Percentiles rank a stretch among this genome's conserved stretches.
Conservation (phyloP, 2,329 filamentous ascomycete genomes). For the Teratosphaeria zuluensis region DNA sequence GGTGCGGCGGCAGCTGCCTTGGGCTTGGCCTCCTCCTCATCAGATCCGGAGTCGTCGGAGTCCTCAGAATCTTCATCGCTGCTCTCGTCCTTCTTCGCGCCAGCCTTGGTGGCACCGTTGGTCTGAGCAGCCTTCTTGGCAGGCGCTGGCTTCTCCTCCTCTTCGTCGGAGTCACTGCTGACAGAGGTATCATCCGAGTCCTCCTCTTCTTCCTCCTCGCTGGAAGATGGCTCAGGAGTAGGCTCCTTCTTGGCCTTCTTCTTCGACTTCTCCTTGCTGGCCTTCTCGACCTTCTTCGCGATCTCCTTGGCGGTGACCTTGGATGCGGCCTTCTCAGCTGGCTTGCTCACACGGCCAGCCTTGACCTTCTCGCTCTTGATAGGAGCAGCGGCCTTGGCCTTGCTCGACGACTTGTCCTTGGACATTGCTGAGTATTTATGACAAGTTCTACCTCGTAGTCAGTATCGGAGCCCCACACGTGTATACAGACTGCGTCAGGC, state of each 20-base stretch:
- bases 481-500: conserved; percentile 4
- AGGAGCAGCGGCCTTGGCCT: conserved; percentile 28
- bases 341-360: conserved; percentile 58
- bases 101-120: conserved; percentile 18
- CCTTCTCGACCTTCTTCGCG: conserved; percentile 32
- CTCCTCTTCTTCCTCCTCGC: conserved; percentile 22
- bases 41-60: conserved; percentile 20
- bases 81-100: conserved; percentile 8
- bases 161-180: background rate
- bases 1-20: conserved; percentile 19
- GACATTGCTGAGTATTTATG: conserved; percentile 28
- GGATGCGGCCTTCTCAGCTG: conserved; percentile 50
- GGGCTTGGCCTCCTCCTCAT: conserved; percentile 23
- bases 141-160: background rate
- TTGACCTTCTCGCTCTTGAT: conserved; percentile 44
- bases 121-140: conserved; percentile 15
- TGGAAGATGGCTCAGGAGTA: conserved; percentile 34
- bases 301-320: conserved; percentile 43
- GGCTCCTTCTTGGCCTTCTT: conserved; percentile 38
- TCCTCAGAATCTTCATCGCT: conserved; percentile 16
- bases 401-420: conserved; percentile 36
- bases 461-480: conserved; percentile 12
- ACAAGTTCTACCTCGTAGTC: conserved; percentile 19
- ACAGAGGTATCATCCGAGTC: background rate
- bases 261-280: conserved; percentile 35